These are phyloP conservation scores for Phialophora tarda DNA, from an alignment of 2,329 filamentous ascomycete species.

Conservation along the genomic window DNA sequence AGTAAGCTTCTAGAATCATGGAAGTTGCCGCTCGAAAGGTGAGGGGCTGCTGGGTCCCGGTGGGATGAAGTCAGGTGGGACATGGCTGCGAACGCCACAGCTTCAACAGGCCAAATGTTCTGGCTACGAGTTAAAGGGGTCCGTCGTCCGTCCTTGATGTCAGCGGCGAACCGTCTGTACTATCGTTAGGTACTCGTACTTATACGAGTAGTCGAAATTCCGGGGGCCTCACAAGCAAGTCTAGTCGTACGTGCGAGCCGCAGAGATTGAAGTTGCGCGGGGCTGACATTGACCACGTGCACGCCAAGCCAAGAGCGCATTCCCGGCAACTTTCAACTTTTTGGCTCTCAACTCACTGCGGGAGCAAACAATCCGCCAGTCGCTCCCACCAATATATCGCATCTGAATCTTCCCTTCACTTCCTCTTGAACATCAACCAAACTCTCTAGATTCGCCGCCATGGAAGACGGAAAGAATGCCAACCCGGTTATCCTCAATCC, in stretches of 20 bases:
- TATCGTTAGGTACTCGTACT: too few species aligned
- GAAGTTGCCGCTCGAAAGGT: neutral
- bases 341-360: neutral
- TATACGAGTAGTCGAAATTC: too few species aligned
- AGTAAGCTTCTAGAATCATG: slow-evolving; percentile 9
- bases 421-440: neutral
- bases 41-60: neutral
- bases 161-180: too few species aligned
- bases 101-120: neutral
- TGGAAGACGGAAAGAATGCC: slow-evolving; percentile 63
- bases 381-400: neutral
- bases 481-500: slow-evolving; percentile 92
- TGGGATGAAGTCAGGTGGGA: too few species aligned
- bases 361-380: neutral
- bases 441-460: slow-evolving; percentile 14
- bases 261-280: neutral
- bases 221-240: too few species aligned
- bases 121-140: neutral
- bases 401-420: neutral
- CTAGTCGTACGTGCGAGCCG: too few species aligned
- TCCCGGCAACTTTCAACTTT: neutral
- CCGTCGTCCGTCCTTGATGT: neutral
- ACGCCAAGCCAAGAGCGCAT: neutral
- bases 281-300: neutral
- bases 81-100: neutral